Conservation (phyloP, 2,329 filamentous ascomycete genomes). For the Exserohilum turcica region DNA sequence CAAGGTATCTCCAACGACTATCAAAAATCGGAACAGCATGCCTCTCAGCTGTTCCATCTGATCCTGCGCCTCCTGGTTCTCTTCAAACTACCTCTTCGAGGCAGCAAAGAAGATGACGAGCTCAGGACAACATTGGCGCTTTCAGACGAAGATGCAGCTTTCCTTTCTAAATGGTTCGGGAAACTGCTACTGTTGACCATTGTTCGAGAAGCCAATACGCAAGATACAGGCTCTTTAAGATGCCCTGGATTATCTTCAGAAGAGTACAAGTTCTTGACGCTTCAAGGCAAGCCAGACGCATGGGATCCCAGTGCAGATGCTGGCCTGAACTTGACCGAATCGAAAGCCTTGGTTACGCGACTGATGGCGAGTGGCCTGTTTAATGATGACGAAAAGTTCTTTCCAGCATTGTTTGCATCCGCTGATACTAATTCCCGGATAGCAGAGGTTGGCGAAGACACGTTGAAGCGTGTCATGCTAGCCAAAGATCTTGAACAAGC, state of each 20-base stretch:
- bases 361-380: slow-evolving; percentile 88
- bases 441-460: slow-evolving; percentile 83
- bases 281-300: slow-evolving; percentile 69
- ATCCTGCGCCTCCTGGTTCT: slow-evolving; percentile 76
- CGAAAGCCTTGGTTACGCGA: slow-evolving; percentile 70
- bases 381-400: slow-evolving; percentile 77
- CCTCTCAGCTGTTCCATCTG: slow-evolving; percentile 77
- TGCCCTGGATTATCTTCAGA: slow-evolving; percentile 67
- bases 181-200: slow-evolving; percentile 72
- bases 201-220: slow-evolving; percentile 43
- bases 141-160: slow-evolving; percentile 71
- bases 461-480: slow-evolving; percentile 76
- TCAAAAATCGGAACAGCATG: slow-evolving; percentile 59
- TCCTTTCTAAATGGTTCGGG: slow-evolving; percentile 75
- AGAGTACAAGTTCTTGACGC: slow-evolving; percentile 71
- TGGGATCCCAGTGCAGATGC: slow-evolving; percentile 67
- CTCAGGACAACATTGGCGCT: slow-evolving; percentile 72
- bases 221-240: slow-evolving; percentile 46
- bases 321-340: slow-evolving; percentile 70
- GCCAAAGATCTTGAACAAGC: slow-evolving; percentile 74
- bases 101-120: slow-evolving; percentile 75
- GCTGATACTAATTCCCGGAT: slow-evolving; percentile 82
- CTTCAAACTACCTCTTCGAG: slow-evolving; percentile 73
- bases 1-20: slow-evolving; percentile 68
- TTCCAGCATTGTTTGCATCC: slow-evolving; percentile 82